Percentiles rank a stretch among this genome's conserved stretches.
These are phyloP conservation scores for Calonectria multiphialidica DNA, from an alignment of 2,329 filamentous ascomycete genomes.

Conservation along the genomic window DNA sequence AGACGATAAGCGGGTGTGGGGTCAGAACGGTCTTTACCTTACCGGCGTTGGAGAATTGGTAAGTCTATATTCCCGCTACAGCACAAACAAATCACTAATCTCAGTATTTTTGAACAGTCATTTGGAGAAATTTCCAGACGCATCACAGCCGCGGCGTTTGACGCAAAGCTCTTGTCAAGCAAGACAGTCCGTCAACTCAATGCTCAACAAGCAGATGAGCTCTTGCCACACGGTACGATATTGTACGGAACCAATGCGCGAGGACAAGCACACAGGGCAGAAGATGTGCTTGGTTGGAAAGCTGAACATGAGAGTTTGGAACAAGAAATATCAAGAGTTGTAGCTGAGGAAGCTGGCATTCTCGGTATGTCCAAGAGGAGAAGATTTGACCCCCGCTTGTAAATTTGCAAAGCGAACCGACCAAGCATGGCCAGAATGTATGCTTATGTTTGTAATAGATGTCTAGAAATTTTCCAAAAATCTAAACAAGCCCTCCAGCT, in stretches of 20 bases:
- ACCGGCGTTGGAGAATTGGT: constrained; percentile 44
- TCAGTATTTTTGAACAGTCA: constrained; percentile 19
- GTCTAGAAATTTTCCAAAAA: too few relatives aligned
- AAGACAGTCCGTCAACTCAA: constrained; percentile 40
- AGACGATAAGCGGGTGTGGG: constrained; percentile 46
- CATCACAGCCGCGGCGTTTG: constrained; percentile 36
- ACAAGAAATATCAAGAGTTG: constrained; percentile 49
- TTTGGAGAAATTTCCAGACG: constrained; percentile 46
- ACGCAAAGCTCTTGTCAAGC: constrained; percentile 37
- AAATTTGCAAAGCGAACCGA: too few relatives aligned
- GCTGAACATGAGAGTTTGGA: constrained; percentile 60
- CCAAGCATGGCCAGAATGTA: too few relatives aligned
- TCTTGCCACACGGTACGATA: constrained; percentile 57
- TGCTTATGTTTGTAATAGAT: too few relatives aligned
- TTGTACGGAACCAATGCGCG: constrained; percentile 70
- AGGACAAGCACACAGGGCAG: constrained; percentile 61
- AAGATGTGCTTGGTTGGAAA: constrained; percentile 65
- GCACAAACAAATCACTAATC: background rate
- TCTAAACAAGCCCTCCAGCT: too few relatives aligned
- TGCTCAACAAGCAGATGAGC: constrained; percentile 55
- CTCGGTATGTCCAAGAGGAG: background rate
- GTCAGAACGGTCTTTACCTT: constrained; percentile 52
- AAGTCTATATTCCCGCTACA: constrained; percentile 11
- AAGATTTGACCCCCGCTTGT: too few relatives aligned
- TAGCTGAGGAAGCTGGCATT: constrained; percentile 36